phyloP scores from a whole-genome alignment of 768 basidiomycete species.

The Mrakia frigida region DNA sequence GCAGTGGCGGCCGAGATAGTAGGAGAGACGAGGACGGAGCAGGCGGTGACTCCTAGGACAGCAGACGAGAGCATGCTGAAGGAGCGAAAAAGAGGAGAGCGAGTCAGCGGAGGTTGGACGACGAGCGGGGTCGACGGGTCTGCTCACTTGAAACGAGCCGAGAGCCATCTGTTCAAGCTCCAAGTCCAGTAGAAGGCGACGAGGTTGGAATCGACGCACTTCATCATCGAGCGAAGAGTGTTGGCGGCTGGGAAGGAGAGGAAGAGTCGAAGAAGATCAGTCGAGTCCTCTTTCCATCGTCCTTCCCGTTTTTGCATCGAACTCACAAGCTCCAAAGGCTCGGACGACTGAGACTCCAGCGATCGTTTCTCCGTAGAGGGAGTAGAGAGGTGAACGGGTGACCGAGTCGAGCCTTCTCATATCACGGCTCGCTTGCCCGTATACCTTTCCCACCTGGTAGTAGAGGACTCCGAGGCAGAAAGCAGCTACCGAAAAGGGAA shows the following conservation, averaged over 20 bases:
- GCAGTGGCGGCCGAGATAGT: constrained; percentile 72
- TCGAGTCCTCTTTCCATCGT: too few species aligned
- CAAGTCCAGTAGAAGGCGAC: constrained; percentile 37
- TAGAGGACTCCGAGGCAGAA: constrained; percentile 56
- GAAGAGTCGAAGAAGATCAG: too few species aligned
- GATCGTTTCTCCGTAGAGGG: constrained; percentile 40
- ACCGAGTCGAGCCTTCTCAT: constrained; percentile 55
- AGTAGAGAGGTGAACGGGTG: constrained; percentile 38
- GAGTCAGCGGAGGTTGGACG: not conserved
- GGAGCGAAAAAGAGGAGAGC: not conserved
- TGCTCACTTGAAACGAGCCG: constrained; percentile 71
- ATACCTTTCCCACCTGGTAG: constrained; percentile 57
- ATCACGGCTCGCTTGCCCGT: constrained; percentile 80
- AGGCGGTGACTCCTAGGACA: constrained; percentile 61
- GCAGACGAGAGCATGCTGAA: not conserved
- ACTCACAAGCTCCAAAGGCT: constrained; percentile 36
- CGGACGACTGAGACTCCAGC: constrained; percentile 41
- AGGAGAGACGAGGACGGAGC: constrained; percentile 62
- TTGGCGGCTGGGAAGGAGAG: not conserved
- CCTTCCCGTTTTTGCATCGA: too few species aligned
- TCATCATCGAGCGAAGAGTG: constrained; percentile 32
- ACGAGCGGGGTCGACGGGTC: not conserved
- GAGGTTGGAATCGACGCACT: constrained; percentile 36
- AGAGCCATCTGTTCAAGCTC: constrained; percentile 46
- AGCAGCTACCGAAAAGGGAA: constrained; percentile 63